phyloP scores from a whole-genome alignment of 768 basidiomycete species.

The Punctularia strigosozonata region DNA sequence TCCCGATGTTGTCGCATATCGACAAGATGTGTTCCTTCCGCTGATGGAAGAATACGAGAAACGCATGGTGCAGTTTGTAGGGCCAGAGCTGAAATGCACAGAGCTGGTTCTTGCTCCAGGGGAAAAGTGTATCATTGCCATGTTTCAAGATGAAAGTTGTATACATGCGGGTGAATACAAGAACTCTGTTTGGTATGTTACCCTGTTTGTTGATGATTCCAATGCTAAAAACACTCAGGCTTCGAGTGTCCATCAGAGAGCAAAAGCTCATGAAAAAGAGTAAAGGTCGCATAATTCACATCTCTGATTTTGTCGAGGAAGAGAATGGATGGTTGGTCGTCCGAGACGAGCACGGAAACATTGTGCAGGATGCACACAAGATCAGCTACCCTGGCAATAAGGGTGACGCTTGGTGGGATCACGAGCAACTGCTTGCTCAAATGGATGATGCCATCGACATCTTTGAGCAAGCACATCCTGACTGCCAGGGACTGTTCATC shows the following conservation, averaged over 20 bases:
- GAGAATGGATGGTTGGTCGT: slow-evolving; percentile 20
- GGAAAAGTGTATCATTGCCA: slow-evolving; percentile 14
- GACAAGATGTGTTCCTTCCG: slow-evolving; percentile 11
- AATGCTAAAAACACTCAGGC: neutral
- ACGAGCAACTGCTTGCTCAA: slow-evolving; percentile 21
- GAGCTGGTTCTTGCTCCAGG: slow-evolving; percentile 14
- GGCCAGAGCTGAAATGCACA: slow-evolving; percentile 8
- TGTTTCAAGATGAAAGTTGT: slow-evolving; percentile 21
- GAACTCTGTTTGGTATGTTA: slow-evolving; percentile 1
- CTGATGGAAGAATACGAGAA: neutral
- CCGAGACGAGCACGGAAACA: slow-evolving; percentile 11
- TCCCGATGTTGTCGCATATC: slow-evolving; percentile 24
- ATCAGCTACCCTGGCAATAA: slow-evolving; percentile 20
- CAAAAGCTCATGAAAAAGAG: slow-evolving; percentile 18
- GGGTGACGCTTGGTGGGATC: slow-evolving; percentile 29
- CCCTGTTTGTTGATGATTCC: no score
- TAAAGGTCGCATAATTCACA: slow-evolving; percentile 23
- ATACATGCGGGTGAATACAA: slow-evolving; percentile 18
- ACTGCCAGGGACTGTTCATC: slow-evolving; percentile 20
- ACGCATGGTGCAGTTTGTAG: slow-evolving; percentile 10
- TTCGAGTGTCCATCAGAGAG: slow-evolving; percentile 4
- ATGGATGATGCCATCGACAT: slow-evolving; percentile 21
- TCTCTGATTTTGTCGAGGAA: slow-evolving; percentile 28
- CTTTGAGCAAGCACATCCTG: slow-evolving; percentile 24
- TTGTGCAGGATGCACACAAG: slow-evolving; percentile 19